A percentile compares a stretch with the other conserved stretches of the same genome.
Conservation (phyloP, 164 flowering plant species). For the Chimonanthus praecox region DNA sequence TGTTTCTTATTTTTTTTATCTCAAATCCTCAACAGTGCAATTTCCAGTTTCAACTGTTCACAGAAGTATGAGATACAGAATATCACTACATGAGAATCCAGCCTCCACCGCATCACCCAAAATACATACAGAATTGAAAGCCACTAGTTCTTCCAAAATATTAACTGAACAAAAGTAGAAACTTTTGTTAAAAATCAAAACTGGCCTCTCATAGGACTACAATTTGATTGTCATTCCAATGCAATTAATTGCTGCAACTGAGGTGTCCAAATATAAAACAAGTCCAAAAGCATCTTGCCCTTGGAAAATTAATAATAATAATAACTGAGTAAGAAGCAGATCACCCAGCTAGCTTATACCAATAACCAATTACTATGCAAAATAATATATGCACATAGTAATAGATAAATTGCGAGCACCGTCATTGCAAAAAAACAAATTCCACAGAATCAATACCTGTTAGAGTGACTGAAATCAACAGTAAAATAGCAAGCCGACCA, state of each 20-base stretch:
- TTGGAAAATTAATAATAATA: neutral
- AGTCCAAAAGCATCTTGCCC: neutral
- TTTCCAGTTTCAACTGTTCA: neutral
- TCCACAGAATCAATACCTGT: neutral
- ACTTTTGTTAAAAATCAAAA: too few species aligned
- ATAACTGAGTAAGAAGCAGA: neutral
- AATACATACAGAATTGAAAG: too few species aligned
- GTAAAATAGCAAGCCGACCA: neutral
- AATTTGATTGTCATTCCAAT: too few species aligned
- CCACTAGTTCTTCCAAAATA: too few species aligned
- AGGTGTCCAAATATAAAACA: neutral
- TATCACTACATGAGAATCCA: neutral
- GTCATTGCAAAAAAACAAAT: neutral
- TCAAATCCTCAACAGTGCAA: neutral
- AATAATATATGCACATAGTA: neutral
- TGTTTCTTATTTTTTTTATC: too few species aligned
- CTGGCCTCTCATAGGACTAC: too few species aligned
- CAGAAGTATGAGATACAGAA: neutral
- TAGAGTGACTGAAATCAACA: neutral
- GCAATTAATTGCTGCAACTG: too few species aligned
- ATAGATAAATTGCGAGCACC: neutral
- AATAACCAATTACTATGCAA: neutral
- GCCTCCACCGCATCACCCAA: neutral
- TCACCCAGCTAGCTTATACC: neutral
- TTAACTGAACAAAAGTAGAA: too few species aligned